Evolutionary conservation across 768 basidiomycete genomes (phyloP).

Genomic region (Boletales sp.): DNA sequence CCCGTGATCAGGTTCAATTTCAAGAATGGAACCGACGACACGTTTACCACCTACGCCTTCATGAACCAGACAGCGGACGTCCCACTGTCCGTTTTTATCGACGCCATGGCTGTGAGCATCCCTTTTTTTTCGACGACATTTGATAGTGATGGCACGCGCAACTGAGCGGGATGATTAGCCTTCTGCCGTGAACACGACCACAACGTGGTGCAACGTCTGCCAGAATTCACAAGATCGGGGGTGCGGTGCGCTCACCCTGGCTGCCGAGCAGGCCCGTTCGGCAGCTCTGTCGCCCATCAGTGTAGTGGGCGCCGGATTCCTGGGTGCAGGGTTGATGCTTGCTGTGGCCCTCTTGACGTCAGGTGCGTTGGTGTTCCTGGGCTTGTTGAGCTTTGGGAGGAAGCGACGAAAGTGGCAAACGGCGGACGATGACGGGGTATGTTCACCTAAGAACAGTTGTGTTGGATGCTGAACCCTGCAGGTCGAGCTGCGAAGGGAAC

Average conservation of each 20-base stretch:
- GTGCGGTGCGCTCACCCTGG: constrained; percentile 45
- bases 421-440: constrained; percentile 15
- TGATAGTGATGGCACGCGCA: too few relatives aligned
- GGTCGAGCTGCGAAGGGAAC: constrained; percentile 22
- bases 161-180: constrained; percentile 31
- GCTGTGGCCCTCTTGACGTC: constrained; percentile 39
- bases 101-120: constrained; percentile 35
- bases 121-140: too few relatives aligned
- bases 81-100: constrained; percentile 49
- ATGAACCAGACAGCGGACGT: constrained; percentile 47
- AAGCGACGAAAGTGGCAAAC: constrained; percentile 3
- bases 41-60: constrained; percentile 47
- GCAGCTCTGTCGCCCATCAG: constrained; percentile 39
- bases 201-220: constrained; percentile 59
- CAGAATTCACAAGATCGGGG: constrained; percentile 54
- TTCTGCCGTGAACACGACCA: constrained; percentile 46
- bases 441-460: neutral
- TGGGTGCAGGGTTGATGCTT: constrained; percentile 57
- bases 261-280: constrained; percentile 23
- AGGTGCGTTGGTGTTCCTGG: constrained; percentile 38
- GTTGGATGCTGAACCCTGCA: constrained; percentile 7
- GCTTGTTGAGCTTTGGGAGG: constrained; percentile 30
- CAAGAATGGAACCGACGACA: constrained; percentile 59
- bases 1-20: constrained; percentile 62
- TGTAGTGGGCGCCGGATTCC: constrained; percentile 62